These are phyloP conservation scores for Phaseolus lunatus DNA, from an alignment of 306 rosid genomes.

Conservation along the genomic window DNA sequence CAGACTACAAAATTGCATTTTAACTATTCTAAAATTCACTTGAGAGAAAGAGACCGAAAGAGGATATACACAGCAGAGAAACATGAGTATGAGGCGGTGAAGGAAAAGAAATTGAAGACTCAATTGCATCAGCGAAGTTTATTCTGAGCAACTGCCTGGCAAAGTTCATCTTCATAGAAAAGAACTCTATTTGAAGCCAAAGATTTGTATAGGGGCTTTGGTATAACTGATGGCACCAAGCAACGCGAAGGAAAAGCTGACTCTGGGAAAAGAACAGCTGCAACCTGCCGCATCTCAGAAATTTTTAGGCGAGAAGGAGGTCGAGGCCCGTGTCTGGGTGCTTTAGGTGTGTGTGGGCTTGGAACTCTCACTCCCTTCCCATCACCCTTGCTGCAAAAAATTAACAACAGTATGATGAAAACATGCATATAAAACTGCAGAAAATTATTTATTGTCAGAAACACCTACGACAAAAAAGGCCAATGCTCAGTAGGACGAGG, in stretches of 20 bases:
- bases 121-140: conserved; percentile 68
- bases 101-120: conserved; percentile 5
- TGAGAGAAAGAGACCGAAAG: conserved; percentile 44
- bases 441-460: conserved; percentile 1
- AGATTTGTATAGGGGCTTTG: conserved; percentile 84
- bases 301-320: conserved; percentile 91
- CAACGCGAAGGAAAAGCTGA: conserved; percentile 74
- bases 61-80: conserved; percentile 59
- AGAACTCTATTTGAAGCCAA: conserved; percentile 90
- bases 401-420: conserved; percentile 14
- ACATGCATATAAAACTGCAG: conserved; percentile 6
- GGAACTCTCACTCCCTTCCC: conserved; percentile 63
- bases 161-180: conserved; percentile 93
- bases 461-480: conserved; percentile 75
- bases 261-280: conserved; percentile 93
- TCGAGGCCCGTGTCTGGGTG: conserved; percentile 90
- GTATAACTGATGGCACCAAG: conserved; percentile 72
- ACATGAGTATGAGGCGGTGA: conserved; percentile 29
- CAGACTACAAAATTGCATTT: conserved; percentile 70
- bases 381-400: conserved; percentile 70
- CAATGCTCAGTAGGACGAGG: conserved; percentile 82
- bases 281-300: conserved; percentile 88
- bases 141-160: conserved; percentile 97
- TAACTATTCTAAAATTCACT: conserved; percentile 53
- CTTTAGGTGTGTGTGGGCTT: conserved; percentile 89